Evolutionary conservation across 306 rosid species (phyloP).

Genomic region (Vicia faba): DNA sequence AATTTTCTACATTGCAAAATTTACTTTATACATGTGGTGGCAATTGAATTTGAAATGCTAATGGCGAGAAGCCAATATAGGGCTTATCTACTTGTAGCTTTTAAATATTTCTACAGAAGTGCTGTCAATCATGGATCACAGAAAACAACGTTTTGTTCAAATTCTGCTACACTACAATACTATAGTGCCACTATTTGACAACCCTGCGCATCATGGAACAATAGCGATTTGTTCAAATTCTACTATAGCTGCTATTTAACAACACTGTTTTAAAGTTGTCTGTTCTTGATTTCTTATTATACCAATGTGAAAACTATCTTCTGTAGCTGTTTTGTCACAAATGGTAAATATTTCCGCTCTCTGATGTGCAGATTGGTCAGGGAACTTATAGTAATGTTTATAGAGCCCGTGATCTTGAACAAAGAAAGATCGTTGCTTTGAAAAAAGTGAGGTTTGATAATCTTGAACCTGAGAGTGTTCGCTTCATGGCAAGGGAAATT

Average conservation of each 20-base stretch:
- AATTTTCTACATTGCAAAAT: not conserved
- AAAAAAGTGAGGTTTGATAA: slow-evolving; percentile 96
- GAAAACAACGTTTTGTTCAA: not conserved
- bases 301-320: slow-evolving; percentile 23
- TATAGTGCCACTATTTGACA: not conserved
- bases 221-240: not conserved
- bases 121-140: not conserved
- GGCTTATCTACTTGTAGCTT: not conserved
- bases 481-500: slow-evolving; percentile 96
- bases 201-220: not conserved
- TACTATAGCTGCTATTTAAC: not conserved
- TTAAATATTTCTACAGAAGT: slow-evolving; percentile 4
- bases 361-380: slow-evolving; percentile 79
- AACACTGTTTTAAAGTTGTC: not conserved
- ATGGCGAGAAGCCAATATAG: slow-evolving; percentile 6
- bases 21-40: not conserved
- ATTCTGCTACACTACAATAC: not conserved
- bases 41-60: slow-evolving; percentile 14
- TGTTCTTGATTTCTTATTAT: slow-evolving; percentile 1
- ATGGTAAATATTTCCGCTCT: slow-evolving; percentile 26
- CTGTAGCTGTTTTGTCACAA: slow-evolving; percentile 16
- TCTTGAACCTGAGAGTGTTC: slow-evolving; percentile 95
- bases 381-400: slow-evolving; percentile 95
- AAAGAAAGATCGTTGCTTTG: slow-evolving; percentile 84
- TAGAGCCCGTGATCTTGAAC: slow-evolving; percentile 94